Evolutionary conservation across 1,284 basidiomycete species (phyloP).

Genomic region (Coriolopsis trogii): DNA sequence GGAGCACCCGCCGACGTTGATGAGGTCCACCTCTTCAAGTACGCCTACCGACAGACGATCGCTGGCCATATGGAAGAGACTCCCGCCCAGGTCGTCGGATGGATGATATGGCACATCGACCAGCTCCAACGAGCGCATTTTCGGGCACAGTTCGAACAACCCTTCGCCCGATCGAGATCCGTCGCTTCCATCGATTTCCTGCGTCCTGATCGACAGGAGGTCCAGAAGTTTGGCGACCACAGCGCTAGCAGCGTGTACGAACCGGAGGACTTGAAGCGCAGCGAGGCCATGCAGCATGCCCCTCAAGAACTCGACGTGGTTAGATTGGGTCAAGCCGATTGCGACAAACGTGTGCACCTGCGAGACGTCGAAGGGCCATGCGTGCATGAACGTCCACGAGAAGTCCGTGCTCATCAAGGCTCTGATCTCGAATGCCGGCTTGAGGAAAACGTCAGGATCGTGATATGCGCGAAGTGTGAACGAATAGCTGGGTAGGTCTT

Average conservation of each 20-base stretch:
- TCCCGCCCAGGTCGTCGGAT: too few species aligned
- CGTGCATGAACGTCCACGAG: background rate
- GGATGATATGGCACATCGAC: too few species aligned
- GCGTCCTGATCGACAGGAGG: too few species aligned
- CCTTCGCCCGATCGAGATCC: background rate
- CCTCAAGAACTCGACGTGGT: background rate
- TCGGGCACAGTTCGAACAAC: background rate
- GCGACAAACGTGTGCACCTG: slow-evolving; percentile 5
- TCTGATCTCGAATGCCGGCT: background rate
- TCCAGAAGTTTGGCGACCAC: background rate
- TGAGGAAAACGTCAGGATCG: background rate
- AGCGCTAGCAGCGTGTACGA: background rate
- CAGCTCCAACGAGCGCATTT: background rate
- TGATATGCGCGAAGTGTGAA: slow-evolving; percentile 4
- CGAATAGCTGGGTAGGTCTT: background rate
- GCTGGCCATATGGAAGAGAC: too few species aligned
- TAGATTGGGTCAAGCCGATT: background rate
- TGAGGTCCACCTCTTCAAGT: too few species aligned
- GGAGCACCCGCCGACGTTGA: too few species aligned
- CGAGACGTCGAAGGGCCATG: slow-evolving; percentile 3
- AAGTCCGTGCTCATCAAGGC: background rate
- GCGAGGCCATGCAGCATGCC: background rate
- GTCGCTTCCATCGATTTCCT: background rate
- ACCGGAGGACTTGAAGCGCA: background rate
- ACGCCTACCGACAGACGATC: too few species aligned